phyloP scores from a whole-genome alignment of 257 asterid species.

The Solanum lycopersicoides region DNA sequence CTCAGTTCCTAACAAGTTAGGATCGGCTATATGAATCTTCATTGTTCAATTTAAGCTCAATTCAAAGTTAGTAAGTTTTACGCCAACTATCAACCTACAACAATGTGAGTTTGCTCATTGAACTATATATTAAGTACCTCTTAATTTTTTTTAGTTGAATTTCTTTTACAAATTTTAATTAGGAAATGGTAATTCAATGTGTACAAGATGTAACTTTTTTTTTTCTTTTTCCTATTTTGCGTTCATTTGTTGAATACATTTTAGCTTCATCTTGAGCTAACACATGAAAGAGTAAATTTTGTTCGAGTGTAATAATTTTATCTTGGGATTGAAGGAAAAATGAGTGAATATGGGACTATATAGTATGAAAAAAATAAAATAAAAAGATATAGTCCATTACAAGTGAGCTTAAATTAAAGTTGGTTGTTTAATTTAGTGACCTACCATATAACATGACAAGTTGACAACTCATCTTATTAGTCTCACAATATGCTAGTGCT shows the following conservation, averaged over 20 bases:
- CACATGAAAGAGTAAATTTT: neutral
- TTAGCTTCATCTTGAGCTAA: neutral
- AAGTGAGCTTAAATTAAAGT: neutral
- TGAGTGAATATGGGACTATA: slow-evolving; percentile 2
- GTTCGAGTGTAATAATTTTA: neutral
- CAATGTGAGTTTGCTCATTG: neutral
- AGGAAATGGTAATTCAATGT: neutral
- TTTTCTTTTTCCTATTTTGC: neutral
- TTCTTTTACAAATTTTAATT: neutral
- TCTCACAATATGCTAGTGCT: neutral
- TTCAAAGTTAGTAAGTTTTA: neutral
- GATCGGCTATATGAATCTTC: neutral
- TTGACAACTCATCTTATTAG: neutral
- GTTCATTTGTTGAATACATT: neutral
- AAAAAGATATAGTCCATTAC: neutral
- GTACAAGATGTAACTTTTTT: neutral
- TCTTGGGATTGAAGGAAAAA: slow-evolving; percentile 10
- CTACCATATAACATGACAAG: neutral
- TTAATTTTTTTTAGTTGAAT: neutral
- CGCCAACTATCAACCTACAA: neutral
- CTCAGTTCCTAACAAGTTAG: neutral
- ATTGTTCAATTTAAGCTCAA: neutral
- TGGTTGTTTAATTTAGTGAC: neutral
- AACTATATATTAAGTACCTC: neutral
- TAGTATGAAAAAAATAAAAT: neutral